A percentile compares a stretch with the other conserved stretches of the same genome.
Evolutionary conservation across 495 filamentous ascomycete genomes (phyloP).

Genomic region (Aspergillus biplanus): DNA sequence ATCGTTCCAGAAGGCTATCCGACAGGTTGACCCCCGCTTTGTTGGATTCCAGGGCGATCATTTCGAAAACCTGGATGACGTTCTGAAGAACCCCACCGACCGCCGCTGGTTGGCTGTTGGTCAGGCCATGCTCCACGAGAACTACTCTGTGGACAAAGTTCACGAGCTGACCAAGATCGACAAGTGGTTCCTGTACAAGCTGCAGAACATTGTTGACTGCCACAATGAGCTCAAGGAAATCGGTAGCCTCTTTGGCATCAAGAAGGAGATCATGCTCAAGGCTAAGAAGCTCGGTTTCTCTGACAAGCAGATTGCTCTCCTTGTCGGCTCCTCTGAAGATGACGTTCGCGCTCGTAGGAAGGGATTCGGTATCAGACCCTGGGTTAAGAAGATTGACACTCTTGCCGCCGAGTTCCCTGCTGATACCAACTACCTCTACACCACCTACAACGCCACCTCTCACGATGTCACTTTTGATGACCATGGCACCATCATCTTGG

Average conservation of each 20-base stretch:
- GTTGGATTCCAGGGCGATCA: conserved; percentile 93
- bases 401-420: conserved; percentile 98
- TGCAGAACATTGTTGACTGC: conserved; percentile 93
- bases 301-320: conserved; percentile 88
- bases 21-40: conserved; percentile 91
- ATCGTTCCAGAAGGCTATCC: conserved; percentile 98
- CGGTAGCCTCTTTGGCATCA: conserved; percentile 82
- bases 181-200: conserved; percentile 98
- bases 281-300: conserved; percentile 98
- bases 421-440: conserved; percentile 96
- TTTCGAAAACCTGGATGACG: conserved; percentile 90
- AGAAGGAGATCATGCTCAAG: conserved; percentile 82
- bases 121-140: conserved; percentile 96
- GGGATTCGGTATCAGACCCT: conserved; percentile 82
- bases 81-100: conserved; percentile 88
- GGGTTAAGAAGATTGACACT: conserved; percentile 98
- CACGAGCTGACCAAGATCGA: conserved; percentile 97
- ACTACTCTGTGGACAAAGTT: conserved; percentile 85
- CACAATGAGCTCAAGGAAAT: conserved; percentile 84
- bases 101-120: conserved; percentile 96
- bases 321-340: conserved; percentile 85
- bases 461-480: conserved; percentile 97
- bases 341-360: conserved; percentile 84
- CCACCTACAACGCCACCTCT: conserved; percentile 94
- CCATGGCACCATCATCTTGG: conserved; percentile 86